These are phyloP conservation scores for Verbena officinalis DNA, from an alignment of 257 asterid species.

Conservation along the genomic window DNA sequence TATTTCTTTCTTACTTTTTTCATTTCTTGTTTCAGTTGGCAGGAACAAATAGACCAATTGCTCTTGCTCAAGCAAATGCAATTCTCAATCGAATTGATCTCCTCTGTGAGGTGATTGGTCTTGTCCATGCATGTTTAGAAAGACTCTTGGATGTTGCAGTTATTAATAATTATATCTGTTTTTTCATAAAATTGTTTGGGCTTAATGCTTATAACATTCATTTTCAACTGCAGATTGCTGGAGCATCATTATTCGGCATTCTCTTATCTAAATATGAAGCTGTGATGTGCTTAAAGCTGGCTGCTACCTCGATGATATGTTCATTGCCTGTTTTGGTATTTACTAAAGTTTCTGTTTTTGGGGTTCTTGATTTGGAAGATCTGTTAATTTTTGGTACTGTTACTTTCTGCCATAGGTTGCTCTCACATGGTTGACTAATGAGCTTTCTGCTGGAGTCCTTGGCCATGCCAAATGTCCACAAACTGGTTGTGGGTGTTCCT, in stretches of 20 bases:
- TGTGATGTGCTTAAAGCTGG: conserved; percentile 74
- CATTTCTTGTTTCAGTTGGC: conserved; percentile 66
- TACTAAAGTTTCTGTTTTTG: conserved; percentile 21
- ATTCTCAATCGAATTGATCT: conserved; percentile 84
- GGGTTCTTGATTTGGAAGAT: conserved; percentile 13
- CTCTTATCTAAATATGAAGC: conserved; percentile 75
- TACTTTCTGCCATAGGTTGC: conserved; percentile 50
- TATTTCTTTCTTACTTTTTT: conserved; percentile 10
- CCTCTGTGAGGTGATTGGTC: conserved; percentile 74
- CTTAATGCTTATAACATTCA: conserved; percentile 23
- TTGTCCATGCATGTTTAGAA: conserved; percentile 23
- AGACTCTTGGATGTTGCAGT: neutral
- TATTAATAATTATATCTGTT: conserved; percentile 9
- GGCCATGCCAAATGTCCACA: conserved; percentile 62
- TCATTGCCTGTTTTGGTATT: conserved; percentile 82
- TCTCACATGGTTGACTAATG: conserved; percentile 87
- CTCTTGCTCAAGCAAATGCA: conserved; percentile 97
- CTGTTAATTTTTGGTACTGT: conserved; percentile 24
- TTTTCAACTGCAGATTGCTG: conserved; percentile 66
- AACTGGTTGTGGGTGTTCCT: conserved; percentile 46
- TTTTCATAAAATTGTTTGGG: conserved; percentile 8
- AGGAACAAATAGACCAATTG: conserved; percentile 85
- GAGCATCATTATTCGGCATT: conserved; percentile 89
- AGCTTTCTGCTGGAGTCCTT: conserved; percentile 87
- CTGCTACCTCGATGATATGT: conserved; percentile 74